Conservation (phyloP, 2,329 filamentous ascomycete species). For the Fusarium guadeloupense region DNA sequence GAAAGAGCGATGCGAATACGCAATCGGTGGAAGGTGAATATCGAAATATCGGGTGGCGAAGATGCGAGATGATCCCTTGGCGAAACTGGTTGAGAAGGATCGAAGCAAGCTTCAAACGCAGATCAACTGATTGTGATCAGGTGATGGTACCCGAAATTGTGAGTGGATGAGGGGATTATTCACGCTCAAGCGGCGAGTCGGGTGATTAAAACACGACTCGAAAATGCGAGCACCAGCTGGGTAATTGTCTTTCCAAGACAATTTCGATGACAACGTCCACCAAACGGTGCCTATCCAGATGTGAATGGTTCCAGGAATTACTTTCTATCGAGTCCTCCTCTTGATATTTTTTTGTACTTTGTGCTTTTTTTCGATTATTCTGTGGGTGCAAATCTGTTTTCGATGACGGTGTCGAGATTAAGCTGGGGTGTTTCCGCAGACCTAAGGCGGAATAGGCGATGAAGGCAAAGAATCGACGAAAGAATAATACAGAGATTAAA, state of each 20-base stretch:
- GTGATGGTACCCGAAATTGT: constrained; percentile 18
- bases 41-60: constrained; percentile 18
- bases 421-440: constrained; percentile 31
- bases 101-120: constrained; percentile 28
- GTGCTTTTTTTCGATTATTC: constrained; percentile 41
- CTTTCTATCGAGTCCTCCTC: constrained; percentile 26
- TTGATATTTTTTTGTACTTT: constrained; percentile 41
- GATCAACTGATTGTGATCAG: constrained; percentile 23
- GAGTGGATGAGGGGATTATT: constrained; percentile 21
- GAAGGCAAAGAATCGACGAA: constrained; percentile 44
- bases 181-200: constrained; percentile 39
- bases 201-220: constrained; percentile 36
- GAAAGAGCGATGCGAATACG: constrained; percentile 35
- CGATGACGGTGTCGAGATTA: constrained; percentile 39
- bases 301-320: constrained; percentile 26
- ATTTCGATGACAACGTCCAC: constrained; percentile 30
- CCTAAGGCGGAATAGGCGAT: constrained; percentile 32
- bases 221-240: constrained; percentile 41
- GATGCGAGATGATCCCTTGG: constrained; percentile 7
- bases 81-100: constrained; percentile 3
- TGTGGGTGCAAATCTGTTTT: constrained; percentile 37
- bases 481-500: constrained; percentile 44
- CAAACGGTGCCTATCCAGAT: constrained; percentile 36
- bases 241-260: constrained; percentile 34
- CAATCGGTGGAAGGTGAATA: constrained; percentile 30